Conservation (phyloP, 2,329 filamentous ascomycete species). For the Zymoseptoria tritici region DNA sequence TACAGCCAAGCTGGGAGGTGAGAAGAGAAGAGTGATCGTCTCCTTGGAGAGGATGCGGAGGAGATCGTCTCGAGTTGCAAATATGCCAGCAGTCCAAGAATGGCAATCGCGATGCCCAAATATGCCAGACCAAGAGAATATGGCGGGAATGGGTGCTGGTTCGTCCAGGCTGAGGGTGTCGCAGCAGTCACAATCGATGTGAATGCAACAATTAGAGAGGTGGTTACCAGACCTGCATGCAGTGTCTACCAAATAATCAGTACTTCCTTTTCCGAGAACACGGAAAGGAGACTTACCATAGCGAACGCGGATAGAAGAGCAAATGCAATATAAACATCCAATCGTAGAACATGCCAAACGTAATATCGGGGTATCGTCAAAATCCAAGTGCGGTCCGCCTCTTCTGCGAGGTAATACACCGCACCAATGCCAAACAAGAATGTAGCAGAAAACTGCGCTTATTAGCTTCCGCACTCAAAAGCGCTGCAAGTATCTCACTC, state of each 20-base stretch:
- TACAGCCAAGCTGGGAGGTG: constrained; percentile 28
- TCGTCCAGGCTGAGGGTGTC: constrained; percentile 29
- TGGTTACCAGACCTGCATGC: constrained; percentile 33
- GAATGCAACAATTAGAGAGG: constrained; percentile 34
- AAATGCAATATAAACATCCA: constrained; percentile 23
- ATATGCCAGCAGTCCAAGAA: constrained; percentile 28
- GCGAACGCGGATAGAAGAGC: constrained; percentile 23
- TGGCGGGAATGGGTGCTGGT: constrained; percentile 26
- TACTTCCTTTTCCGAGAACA: not conserved
- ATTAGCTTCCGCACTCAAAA: not conserved
- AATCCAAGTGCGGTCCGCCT: constrained; percentile 34
- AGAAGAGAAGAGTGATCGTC: constrained; percentile 7
- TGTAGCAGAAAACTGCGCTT: constrained; percentile 26
- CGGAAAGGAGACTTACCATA: constrained; percentile 20
- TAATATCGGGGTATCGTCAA: constrained; percentile 31
- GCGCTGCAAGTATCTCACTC: constrained; percentile 2
- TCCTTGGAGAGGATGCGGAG: constrained; percentile 1
- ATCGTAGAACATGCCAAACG: constrained; percentile 29
- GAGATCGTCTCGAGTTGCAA: constrained; percentile 17
- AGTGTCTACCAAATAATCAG: constrained; percentile 29
- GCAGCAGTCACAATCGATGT: constrained; percentile 29
- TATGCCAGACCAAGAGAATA: constrained; percentile 17
- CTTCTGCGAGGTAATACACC: constrained; percentile 30
- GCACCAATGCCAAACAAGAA: constrained; percentile 31
- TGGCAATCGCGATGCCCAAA: constrained; percentile 15